Percentiles rank a stretch among this genome's conserved stretches.
Conservation (phyloP, 148 eudicot genomes). For the Rhododendron ovatum region DNA sequence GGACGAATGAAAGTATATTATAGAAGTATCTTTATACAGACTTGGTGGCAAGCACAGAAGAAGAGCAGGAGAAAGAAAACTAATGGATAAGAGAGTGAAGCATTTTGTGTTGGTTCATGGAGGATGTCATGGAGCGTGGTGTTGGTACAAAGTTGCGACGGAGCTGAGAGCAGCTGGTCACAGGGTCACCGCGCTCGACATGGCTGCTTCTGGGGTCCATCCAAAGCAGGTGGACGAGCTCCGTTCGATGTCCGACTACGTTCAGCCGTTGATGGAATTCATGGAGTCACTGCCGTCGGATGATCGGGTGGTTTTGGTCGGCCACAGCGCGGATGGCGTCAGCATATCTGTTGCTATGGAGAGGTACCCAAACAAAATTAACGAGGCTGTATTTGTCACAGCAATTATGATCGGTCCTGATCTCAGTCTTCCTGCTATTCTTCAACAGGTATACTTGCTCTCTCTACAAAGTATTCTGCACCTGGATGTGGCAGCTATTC, state of each 20-base stretch:
- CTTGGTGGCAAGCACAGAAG: background rate
- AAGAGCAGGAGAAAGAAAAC: background rate
- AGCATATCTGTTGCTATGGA: slow-evolving; percentile 25
- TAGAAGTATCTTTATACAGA: too few species aligned
- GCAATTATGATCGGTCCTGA: slow-evolving; percentile 24
- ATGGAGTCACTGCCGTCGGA: slow-evolving; percentile 12
- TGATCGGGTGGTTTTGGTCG: slow-evolving; percentile 26
- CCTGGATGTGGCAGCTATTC: background rate
- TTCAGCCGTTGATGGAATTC: slow-evolving; percentile 24
- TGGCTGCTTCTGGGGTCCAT: slow-evolving; percentile 31
- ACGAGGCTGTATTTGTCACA: slow-evolving; percentile 27
- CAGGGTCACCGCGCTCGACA: slow-evolving; percentile 25
- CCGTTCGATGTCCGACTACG: slow-evolving; percentile 13
- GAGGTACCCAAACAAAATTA: slow-evolving; percentile 19
- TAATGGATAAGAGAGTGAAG: background rate
- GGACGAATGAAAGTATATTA: too few species aligned
- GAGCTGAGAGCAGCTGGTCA: slow-evolving; percentile 27
- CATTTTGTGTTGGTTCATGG: slow-evolving; percentile 47
- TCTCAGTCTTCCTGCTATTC: background rate
- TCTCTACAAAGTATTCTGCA: background rate
- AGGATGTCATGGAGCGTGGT: slow-evolving; percentile 43
- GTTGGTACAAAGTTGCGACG: slow-evolving; percentile 36
- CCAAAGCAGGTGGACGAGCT: slow-evolving; percentile 16
- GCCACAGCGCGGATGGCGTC: slow-evolving; percentile 26
- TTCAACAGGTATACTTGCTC: slow-evolving; percentile 13